Percentiles rank a stretch among this genome's conserved stretches.
Conservation (phyloP, 306 rosid genomes). For the Gleditsia sinensis region DNA sequence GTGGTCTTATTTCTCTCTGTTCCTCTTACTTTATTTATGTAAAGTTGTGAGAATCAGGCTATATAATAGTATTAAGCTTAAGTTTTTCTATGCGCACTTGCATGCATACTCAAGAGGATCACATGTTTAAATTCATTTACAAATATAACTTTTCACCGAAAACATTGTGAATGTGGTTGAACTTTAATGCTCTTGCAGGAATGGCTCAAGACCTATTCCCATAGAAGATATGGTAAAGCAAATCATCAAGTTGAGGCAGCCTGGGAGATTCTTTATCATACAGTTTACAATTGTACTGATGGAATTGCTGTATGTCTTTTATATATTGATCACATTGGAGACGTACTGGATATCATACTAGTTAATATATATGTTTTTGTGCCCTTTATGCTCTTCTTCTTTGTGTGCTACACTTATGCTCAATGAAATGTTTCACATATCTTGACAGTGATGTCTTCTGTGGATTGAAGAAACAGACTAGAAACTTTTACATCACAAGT, state of each 20-base stretch:
- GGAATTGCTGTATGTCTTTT: constrained; percentile 77
- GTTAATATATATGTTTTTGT: background rate
- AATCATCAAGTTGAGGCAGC: constrained; percentile 72
- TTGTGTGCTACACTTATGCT: background rate
- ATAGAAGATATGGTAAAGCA: constrained; percentile 80
- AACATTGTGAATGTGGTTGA: constrained; percentile 17
- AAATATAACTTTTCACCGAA: background rate
- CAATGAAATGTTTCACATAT: background rate
- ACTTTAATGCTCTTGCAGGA: constrained; percentile 49
- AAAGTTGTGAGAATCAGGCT: constrained; percentile 6
- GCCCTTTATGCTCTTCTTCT: background rate
- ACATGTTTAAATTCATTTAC: background rate
- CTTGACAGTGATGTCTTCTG: background rate
- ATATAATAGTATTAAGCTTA: background rate
- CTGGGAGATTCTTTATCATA: constrained; percentile 89
- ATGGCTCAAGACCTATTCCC: constrained; percentile 81
- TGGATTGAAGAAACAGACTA: background rate
- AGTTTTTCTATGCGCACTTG: background rate
- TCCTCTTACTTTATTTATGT: background rate
- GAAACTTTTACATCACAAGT: background rate
- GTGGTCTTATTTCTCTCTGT: background rate
- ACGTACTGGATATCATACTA: background rate
- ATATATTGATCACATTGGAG: background rate
- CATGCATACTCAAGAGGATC: constrained; percentile 5
- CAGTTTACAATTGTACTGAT: constrained; percentile 85